Base-by-base conservation (phyloP, 345 rosid genomes). In the Corymbia maculata region DNA sequence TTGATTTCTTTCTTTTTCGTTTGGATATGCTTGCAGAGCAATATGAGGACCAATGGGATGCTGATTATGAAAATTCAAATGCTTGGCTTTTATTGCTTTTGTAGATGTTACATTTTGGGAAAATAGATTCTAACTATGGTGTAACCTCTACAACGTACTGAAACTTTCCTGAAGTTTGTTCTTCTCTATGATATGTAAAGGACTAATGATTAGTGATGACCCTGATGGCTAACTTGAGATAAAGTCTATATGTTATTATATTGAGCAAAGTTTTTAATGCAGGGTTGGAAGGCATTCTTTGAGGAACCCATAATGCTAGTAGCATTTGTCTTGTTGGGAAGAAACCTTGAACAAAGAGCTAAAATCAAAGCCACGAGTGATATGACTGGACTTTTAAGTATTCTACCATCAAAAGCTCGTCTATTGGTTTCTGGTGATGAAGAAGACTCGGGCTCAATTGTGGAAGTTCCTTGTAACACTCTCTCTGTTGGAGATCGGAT, bases 331-430 rank as follows among this genome's bases (percentile, higher is more conserved):
- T 93, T 97, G 93, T 92, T 97, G 89, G 99, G 99, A 91, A 95
- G 98, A 91, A 97, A 97, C 93, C 98, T 97, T 92, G 99, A 97
- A 93, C 99, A 97, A 87, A 94, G 99, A 94, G 99, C 99, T 75
- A 96, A 97, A 93, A 95, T 97, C 75, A 96, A 97, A 95, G 99
- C 99, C 87, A 91, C 98, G 68, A 96, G 99, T 95, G 99, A 96
- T 92, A 95, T 97, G 99, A 96, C 99, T 50, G 97, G 99, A 88
- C 99, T 97, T 89, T 90, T 96, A 85, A 95, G 93, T 93, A 91
- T 96, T 87, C 92, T 97, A 87, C 99, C 99, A 92, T 93, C 99
- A 49, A 96, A 92, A 93, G 99, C 99, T 92, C 99, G 99, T 87
- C 97, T 97, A 87, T 89, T 96, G 90, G 95, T 97, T 92, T 92